A percentile compares a stretch with the other conserved stretches of the same genome.
phyloP scores from a whole-genome alignment of 257 asterid species.

The Sherardia arvensis region DNA sequence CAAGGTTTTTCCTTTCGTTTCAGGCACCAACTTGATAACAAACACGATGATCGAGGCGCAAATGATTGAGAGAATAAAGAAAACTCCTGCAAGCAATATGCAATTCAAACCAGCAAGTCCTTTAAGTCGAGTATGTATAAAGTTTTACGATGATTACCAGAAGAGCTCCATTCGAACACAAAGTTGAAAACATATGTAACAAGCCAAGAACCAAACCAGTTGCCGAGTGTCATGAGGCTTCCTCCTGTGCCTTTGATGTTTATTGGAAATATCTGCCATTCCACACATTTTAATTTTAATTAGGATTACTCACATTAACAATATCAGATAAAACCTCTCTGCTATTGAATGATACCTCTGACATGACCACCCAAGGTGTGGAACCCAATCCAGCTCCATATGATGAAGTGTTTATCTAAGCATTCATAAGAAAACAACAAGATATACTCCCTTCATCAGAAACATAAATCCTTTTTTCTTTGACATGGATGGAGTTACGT shows the following conservation, averaged over 20 bases:
- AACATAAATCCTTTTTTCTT: background rate
- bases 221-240: conserved; percentile 66
- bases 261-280: background rate
- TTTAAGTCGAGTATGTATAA: no score
- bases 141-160: conserved; percentile 33
- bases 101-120: background rate
- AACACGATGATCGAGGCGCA: conserved; percentile 38
- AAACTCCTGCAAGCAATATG: conserved; percentile 7
- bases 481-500: background rate
- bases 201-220: conserved; percentile 87
- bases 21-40: conserved; percentile 63
- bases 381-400: conserved; percentile 80
- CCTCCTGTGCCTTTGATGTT: conserved; percentile 62
- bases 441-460: background rate
- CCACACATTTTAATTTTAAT: background rate
- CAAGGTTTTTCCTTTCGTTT: conserved; percentile 50
- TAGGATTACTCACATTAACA: background rate
- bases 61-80: conserved; percentile 16
- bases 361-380: conserved; percentile 94
- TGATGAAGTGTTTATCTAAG: conserved; percentile 24
- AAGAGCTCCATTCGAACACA: conserved; percentile 59
- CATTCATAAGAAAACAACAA: background rate
- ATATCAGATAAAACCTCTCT: background rate
- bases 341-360: conserved; percentile 46
- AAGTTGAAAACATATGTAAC: conserved; percentile 75